Percentiles rank a stretch among this genome's conserved stretches.
Conservation (phyloP, 495 filamentous ascomycete species). For the Trichoderma orchidacearum region DNA sequence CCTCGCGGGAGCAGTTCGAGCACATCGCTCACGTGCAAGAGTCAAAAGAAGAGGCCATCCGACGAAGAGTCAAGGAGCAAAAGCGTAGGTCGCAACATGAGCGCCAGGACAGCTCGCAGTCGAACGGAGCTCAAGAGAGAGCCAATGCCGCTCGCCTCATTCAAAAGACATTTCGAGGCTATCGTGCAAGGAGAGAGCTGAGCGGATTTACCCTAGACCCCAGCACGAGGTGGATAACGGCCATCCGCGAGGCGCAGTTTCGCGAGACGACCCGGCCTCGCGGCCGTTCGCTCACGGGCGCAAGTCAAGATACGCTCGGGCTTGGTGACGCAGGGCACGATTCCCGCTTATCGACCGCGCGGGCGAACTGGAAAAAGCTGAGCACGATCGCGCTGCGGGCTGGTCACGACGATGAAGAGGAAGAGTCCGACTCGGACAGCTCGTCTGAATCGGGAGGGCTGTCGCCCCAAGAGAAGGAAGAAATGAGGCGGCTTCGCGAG, state of each 20-base stretch:
- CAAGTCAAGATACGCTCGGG: conserved; percentile 2
- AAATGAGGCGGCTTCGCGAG: conserved; percentile 22
- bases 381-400: conserved; percentile 58
- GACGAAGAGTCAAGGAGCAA: conserved; percentile 16
- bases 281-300: conserved; percentile 14
- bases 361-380: conserved; percentile 61
- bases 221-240: conserved; percentile 54
- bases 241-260: conserved; percentile 51
- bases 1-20: conserved; percentile 26
- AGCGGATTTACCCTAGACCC: conserved; percentile 50
- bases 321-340: neutral
- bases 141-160: conserved; percentile 38
- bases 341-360: conserved; percentile 22
- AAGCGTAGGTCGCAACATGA: conserved; percentile 8
- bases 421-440: conserved; percentile 12
- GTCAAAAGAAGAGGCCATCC: conserved; percentile 29
- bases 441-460: conserved; percentile 18
- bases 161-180: conserved; percentile 58
- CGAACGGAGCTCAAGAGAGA: conserved; percentile 4
- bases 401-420: conserved; percentile 39
- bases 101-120: neutral
- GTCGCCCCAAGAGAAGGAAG: conserved; percentile 19
- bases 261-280: conserved; percentile 36
- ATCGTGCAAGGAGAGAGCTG: conserved; percentile 52
- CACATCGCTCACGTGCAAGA: conserved; percentile 29